Percentiles rank a stretch among this genome's conserved stretches.
phyloP scores from a whole-genome alignment of 140 eudicot species.

The Oenanthe javanica region DNA sequence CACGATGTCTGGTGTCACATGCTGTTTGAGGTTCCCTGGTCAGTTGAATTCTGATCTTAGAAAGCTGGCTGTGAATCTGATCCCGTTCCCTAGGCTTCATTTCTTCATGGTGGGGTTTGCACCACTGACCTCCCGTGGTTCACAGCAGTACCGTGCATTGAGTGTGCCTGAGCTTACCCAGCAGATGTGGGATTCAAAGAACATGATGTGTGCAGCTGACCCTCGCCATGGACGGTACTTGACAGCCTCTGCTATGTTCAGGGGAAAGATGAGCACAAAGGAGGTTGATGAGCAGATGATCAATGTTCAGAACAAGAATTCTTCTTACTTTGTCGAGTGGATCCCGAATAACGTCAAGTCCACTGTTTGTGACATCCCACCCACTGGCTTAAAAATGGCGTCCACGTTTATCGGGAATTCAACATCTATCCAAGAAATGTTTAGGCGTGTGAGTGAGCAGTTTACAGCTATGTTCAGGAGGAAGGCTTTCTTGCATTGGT shows the following conservation, averaged over 20 bases:
- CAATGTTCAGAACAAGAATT: conserved; percentile 39
- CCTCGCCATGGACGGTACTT: conserved; percentile 35
- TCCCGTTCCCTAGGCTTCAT: conserved; percentile 36
- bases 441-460: conserved; percentile 46
- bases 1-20: conserved; percentile 37
- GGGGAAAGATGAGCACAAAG: conserved; percentile 41
- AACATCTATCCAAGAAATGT: conserved; percentile 38
- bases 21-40: conserved; percentile 34
- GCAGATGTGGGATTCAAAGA: conserved; percentile 44
- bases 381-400: conserved; percentile 32
- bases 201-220: conserved; percentile 46
- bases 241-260: conserved; percentile 35
- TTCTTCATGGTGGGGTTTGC: conserved; percentile 43
- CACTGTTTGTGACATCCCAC: conserved; percentile 37
- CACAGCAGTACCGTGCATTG: conserved; percentile 39
- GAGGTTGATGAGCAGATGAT: conserved; percentile 39
- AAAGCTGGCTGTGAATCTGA: conserved; percentile 29
- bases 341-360: conserved; percentile 35
- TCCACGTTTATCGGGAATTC: conserved; percentile 37
- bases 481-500: conserved; percentile 61
- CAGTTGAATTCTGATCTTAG: conserved; percentile 33
- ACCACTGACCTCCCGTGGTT: conserved; percentile 36
- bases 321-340: conserved; percentile 41
- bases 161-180: conserved; percentile 37
- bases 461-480: conserved; percentile 51